A percentile compares a stretch with the other conserved stretches of the same genome.
phyloP scores from a whole-genome alignment of 2,329 filamentous ascomycete species.

The Ophiostoma sp. region DNA sequence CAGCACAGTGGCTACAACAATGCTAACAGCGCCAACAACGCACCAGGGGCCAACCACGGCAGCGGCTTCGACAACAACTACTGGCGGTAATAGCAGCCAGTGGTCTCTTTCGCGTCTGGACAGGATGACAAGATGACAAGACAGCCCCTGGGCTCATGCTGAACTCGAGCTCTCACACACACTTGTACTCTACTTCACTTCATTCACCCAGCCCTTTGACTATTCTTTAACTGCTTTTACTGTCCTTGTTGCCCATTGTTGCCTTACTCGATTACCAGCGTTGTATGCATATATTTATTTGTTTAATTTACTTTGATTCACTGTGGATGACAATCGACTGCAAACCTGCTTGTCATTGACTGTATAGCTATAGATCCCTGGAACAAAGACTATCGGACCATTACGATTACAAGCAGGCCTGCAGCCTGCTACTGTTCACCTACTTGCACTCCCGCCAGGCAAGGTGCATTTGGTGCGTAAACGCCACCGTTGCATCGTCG shows the following conservation, averaged over 20 bases:
- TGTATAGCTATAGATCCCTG: no score
- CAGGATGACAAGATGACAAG: not conserved
- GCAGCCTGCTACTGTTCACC: not conserved
- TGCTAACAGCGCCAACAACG: not conserved
- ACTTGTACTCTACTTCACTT: not conserved
- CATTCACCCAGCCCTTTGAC: not conserved
- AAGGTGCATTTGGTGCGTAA: slow-evolving; percentile 1
- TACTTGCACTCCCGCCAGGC: not conserved
- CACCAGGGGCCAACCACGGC: not conserved
- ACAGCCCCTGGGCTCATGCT: slow-evolving; percentile 7
- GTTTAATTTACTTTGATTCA: not conserved
- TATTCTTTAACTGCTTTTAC: not conserved
- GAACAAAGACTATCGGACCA: no score
- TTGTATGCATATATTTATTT: slow-evolving; percentile 10
- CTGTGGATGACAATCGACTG: no score
- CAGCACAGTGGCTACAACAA: slow-evolving; percentile 14
- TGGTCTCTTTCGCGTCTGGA: not conserved
- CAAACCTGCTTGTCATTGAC: no score
- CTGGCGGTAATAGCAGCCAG: slow-evolving; percentile 16
- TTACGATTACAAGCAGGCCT: no score
- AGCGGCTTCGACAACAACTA: slow-evolving; percentile 18
- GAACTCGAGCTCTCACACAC: slow-evolving; percentile 14
- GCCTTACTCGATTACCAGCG: not conserved
- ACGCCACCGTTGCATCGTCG: not conserved
- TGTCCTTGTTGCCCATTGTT: slow-evolving; percentile 22